Percentiles rank a stretch among this genome's conserved stretches.
Conservation (phyloP, 768 basidiomycete genomes). For the Suillus luteus region DNA sequence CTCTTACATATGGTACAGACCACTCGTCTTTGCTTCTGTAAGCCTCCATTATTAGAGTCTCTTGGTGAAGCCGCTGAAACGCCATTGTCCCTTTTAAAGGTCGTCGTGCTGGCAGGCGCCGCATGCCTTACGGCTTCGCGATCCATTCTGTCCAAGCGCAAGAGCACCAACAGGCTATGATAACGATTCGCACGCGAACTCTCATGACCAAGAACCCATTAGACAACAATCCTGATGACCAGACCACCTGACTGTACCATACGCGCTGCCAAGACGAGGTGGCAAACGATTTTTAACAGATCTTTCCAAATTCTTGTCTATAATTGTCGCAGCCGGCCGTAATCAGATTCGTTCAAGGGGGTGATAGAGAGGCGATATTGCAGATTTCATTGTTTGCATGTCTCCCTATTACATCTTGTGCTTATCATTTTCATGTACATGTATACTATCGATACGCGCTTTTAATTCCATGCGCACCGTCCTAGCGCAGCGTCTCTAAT, state of each 20-base stretch:
- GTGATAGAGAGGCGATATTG: not conserved
- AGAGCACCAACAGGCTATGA: constrained; percentile 15
- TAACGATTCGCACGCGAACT: constrained; percentile 1
- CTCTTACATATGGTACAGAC: constrained; percentile 41
- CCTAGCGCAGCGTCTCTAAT: not conserved
- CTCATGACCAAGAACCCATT: not conserved
- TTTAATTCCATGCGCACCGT: not conserved
- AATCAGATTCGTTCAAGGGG: not conserved
- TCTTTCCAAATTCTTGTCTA: not conserved
- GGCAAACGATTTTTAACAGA: not conserved
- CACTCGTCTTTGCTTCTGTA: constrained; percentile 49
- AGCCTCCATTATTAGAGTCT: constrained; percentile 11
- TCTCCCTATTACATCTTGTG: not conserved
- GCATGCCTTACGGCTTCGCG: constrained; percentile 13
- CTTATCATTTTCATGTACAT: not conserved
- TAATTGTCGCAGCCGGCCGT: not conserved
- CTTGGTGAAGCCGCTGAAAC: not conserved
- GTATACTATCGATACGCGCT: not conserved
- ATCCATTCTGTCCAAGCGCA: constrained; percentile 14
- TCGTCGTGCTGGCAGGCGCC: constrained; percentile 18
- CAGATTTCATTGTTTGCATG: not conserved
- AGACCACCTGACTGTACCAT: not conserved
- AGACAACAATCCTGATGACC: not conserved
- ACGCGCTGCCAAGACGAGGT: not conserved
- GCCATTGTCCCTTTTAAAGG: constrained; percentile 5